Evolutionary conservation across 352 stramenopile species (phyloP).

Genomic region (Saprolegnia diclina): DNA sequence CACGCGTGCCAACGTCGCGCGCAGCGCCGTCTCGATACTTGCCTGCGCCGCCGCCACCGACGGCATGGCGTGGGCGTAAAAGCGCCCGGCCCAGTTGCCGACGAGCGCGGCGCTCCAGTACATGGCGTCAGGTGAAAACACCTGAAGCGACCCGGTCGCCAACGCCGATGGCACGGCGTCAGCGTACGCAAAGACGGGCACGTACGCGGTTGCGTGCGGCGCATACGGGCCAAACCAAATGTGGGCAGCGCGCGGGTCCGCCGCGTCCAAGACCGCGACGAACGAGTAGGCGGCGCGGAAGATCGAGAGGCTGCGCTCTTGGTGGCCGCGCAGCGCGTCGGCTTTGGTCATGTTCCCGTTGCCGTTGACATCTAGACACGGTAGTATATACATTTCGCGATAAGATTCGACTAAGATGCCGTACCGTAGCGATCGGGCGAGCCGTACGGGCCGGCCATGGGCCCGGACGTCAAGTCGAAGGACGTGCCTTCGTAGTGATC

Average conservation of each 20-base stretch:
- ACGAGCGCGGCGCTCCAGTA: constrained; percentile 82
- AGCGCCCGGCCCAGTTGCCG: constrained; percentile 75
- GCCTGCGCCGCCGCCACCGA: constrained; percentile 54
- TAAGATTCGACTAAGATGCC: constrained; percentile 32
- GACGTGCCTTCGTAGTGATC: constrained; percentile 91
- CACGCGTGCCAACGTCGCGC: constrained; percentile 37
- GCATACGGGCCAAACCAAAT: constrained; percentile 90
- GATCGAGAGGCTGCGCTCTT: constrained; percentile 91
- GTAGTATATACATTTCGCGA: neutral
- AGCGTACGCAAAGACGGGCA: constrained; percentile 79
- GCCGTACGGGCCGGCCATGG: constrained; percentile 81
- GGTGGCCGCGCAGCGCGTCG: constrained; percentile 54
- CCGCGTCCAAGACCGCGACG: constrained; percentile 56
- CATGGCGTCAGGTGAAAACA: constrained; percentile 49
- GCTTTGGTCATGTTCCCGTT: constrained; percentile 42
- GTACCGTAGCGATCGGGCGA: constrained; percentile 86
- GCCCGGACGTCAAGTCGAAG: constrained; percentile 84
- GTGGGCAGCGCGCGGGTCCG: constrained; percentile 54
- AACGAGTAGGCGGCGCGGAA: constrained; percentile 90
- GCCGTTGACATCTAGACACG: constrained; percentile 36
- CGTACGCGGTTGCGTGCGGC: constrained; percentile 81
- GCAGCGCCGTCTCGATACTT: constrained; percentile 46
- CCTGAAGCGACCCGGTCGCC: constrained; percentile 53
- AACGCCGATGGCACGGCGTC: constrained; percentile 44
- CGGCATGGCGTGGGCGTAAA: constrained; percentile 64